phyloP scores from a whole-genome alignment of 352 stramenopile species.

The Phytophthora macrochlamydospora region DNA sequence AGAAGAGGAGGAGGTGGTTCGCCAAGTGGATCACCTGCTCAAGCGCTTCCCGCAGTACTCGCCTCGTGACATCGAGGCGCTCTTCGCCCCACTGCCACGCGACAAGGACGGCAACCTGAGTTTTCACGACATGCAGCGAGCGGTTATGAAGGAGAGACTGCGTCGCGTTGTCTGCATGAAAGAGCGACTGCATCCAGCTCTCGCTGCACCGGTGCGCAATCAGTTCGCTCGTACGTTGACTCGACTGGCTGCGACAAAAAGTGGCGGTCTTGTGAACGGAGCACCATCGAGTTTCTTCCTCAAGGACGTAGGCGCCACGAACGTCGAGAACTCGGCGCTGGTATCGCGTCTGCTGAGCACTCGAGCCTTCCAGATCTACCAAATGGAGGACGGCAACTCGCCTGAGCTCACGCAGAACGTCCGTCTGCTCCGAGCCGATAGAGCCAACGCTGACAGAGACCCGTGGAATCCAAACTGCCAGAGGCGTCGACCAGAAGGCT shows the following conservation, averaged over 20 bases:
- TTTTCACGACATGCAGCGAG: conserved; percentile 86
- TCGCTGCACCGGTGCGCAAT: conserved; percentile 59
- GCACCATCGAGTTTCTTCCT: conserved; percentile 76
- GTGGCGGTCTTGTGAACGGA: conserved; percentile 24
- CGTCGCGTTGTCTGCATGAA: conserved; percentile 79
- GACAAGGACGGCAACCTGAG: conserved; percentile 50
- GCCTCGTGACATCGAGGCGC: conserved; percentile 53
- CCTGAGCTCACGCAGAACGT: conserved; percentile 85
- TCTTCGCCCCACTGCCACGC: conserved; percentile 57
- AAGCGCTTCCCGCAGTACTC: conserved; percentile 76
- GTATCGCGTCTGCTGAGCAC: conserved; percentile 76
- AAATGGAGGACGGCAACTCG: conserved; percentile 81
- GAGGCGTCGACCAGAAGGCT: conserved; percentile 6
- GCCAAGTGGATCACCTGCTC: conserved; percentile 67
- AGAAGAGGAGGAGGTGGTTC: conserved; percentile 77
- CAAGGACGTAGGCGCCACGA: conserved; percentile 71
- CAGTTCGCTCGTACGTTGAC: conserved; percentile 50
- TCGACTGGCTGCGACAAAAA: conserved; percentile 47
- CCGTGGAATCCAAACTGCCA: conserved; percentile 50
- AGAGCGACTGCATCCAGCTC: conserved; percentile 53
- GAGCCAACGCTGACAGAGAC: conserved; percentile 25
- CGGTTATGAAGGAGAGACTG: conserved; percentile 61
- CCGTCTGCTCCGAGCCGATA: conserved; percentile 64
- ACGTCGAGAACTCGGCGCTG: conserved; percentile 68
- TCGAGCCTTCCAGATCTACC: conserved; percentile 84